Percentiles rank a stretch among this genome's conserved stretches.
Conservation (phyloP, 1,139 yeast genomes). For the Arxiozyma heterogenica region DNA sequence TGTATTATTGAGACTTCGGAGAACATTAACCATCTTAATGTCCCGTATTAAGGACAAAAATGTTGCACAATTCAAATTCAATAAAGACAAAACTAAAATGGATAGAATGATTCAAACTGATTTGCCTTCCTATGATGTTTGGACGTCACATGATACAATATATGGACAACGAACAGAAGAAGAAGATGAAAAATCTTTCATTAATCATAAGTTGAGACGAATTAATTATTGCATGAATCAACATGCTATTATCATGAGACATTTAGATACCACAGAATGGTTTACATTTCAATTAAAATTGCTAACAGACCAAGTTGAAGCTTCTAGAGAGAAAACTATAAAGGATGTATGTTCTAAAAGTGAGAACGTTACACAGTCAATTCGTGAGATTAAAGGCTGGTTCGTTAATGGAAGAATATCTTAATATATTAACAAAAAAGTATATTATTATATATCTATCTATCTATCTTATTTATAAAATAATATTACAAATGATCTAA, state of each 20-base stretch:
- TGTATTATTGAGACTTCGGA: slow-evolving; percentile 20
- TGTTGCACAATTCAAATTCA: slow-evolving; percentile 34
- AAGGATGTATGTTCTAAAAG: not conserved
- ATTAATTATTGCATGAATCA: slow-evolving; percentile 9
- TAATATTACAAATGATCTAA: not conserved
- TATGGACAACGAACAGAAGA: slow-evolving; percentile 23
- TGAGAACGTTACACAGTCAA: slow-evolving; percentile 10
- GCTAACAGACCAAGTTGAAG: slow-evolving; percentile 13
- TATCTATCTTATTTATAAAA: not conserved
- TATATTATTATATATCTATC: not conserved
- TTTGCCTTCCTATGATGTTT: slow-evolving; percentile 22
- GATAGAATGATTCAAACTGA: slow-evolving; percentile 31
- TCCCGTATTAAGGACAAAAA: slow-evolving; percentile 26
- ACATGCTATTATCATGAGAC: slow-evolving; percentile 7
- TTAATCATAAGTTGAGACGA: slow-evolving; percentile 17
- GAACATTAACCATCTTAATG: slow-evolving; percentile 16
- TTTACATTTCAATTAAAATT: slow-evolving; percentile 18
- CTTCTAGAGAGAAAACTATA: not conserved
- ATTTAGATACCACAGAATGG: slow-evolving; percentile 11
- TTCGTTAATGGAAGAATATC: slow-evolving; percentile 24
- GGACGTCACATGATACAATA: slow-evolving; percentile 29
- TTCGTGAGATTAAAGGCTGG: slow-evolving; percentile 30
- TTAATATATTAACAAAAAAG: slow-evolving; percentile 3
- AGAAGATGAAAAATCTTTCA: slow-evolving; percentile 20
- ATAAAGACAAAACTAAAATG: slow-evolving; percentile 28